Percentiles rank a stretch among this genome's conserved stretches.
Conservation (phyloP, 73 alveolate genomes). For the Paramecium pentaurelia region DNA sequence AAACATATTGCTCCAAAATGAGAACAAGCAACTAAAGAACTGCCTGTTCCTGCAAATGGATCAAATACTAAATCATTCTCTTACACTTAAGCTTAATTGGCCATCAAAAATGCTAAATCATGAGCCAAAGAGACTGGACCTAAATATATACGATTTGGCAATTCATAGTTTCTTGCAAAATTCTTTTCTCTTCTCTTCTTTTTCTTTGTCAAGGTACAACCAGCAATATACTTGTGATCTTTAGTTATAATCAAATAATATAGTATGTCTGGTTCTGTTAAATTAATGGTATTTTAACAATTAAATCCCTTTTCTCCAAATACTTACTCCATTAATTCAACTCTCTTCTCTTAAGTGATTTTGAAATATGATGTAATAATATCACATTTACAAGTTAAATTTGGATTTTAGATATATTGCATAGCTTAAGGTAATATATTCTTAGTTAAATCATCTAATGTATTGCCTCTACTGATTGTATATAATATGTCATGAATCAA, state of each 20-base stretch:
- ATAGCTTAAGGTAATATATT: constrained; percentile 5
- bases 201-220: constrained; percentile 68
- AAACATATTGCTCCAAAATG: constrained; percentile 84
- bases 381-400: constrained; percentile 67
- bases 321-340: constrained; percentile 70
- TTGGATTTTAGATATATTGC: constrained; percentile 29
- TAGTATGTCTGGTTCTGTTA: constrained; percentile 79
- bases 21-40: constrained; percentile 91
- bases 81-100: constrained; percentile 89
- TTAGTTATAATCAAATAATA: constrained; percentile 67
- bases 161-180: constrained; percentile 78
- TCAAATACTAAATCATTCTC: constrained; percentile 89
- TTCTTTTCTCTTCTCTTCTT: constrained; percentile 72
- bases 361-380: constrained; percentile 76
- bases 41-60: constrained; percentile 99
- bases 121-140: constrained; percentile 98
- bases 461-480: constrained; percentile 24
- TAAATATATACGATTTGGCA: constrained; percentile 86
- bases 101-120: constrained; percentile 93
- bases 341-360: constrained; percentile 62
- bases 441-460: not conserved
- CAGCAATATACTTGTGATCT: constrained; percentile 72
- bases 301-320: constrained; percentile 68
- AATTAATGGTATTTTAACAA: constrained; percentile 75
- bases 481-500: constrained; percentile 57